Percentiles rank a stretch among this genome's conserved stretches.
These are phyloP conservation scores for Chlorociboria aeruginascens DNA, from an alignment of 495 filamentous ascomycete species.

Conservation along the genomic window DNA sequence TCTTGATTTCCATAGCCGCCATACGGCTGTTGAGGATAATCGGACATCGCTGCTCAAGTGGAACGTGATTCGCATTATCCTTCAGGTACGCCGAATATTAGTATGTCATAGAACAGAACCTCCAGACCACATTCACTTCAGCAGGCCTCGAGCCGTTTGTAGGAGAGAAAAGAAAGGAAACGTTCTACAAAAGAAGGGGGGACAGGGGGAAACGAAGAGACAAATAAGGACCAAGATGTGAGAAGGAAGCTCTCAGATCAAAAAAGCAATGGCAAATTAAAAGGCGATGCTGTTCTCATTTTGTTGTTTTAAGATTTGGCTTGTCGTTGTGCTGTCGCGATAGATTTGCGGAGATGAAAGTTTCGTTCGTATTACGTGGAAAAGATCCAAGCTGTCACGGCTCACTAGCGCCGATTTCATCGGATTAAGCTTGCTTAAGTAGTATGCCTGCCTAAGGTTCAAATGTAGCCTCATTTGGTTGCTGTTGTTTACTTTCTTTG, in stretches of 20 bases:
- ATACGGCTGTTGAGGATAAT: conserved; percentile 41
- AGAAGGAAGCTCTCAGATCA: too few relatives aligned
- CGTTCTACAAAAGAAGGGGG: too few relatives aligned
- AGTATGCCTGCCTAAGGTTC: too few relatives aligned
- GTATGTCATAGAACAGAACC: background rate
- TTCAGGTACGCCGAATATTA: conserved; percentile 1
- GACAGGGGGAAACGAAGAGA: background rate
- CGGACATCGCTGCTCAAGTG: conserved; percentile 32
- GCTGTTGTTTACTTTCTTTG: background rate
- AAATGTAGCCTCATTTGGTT: background rate
- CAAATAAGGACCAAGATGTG: background rate
- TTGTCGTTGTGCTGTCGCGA: too few relatives aligned
- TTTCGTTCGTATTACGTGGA: too few relatives aligned
- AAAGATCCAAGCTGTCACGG: too few relatives aligned
- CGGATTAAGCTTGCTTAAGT: background rate
- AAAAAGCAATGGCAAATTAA: too few relatives aligned
- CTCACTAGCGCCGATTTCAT: too few relatives aligned
- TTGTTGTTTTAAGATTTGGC: too few relatives aligned
- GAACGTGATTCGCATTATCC: conserved; percentile 10
- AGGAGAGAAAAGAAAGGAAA: background rate
- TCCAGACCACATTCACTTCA: background rate
- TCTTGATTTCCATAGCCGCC: conserved; percentile 23
- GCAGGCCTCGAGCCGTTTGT: background rate
- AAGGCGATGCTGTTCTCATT: too few relatives aligned
- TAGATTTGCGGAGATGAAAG: too few relatives aligned